A percentile compares a stretch with the other conserved stretches of the same genome.
Conservation (phyloP, 169 alveolate species). For the Babesia ovis region DNA sequence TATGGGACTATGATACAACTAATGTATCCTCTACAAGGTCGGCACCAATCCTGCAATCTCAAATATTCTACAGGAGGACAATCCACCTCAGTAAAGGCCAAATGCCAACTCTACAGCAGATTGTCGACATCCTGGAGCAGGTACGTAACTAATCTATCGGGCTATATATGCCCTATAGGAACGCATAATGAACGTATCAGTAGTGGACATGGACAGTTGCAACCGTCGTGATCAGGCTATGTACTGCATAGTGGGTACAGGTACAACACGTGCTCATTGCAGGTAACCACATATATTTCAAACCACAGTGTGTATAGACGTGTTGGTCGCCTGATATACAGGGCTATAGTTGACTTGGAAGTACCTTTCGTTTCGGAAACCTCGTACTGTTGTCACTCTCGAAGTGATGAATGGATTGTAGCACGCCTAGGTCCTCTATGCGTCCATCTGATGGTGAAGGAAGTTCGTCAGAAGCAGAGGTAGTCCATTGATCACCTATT, state of each 20-base stretch:
- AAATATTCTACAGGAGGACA: constrained; percentile 26
- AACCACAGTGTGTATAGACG: constrained; percentile 44
- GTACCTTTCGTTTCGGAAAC: constrained; percentile 76
- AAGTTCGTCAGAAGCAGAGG: constrained; percentile 71
- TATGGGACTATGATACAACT: constrained; percentile 76
- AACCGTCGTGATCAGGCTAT: constrained; percentile 80
- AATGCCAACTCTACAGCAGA: constrained; percentile 80
- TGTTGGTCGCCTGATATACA: constrained; percentile 72
- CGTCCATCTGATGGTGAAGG: constrained; percentile 73
- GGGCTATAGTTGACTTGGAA: constrained; percentile 72
- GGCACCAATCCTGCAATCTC: background rate
- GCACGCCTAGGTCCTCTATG: constrained; percentile 80
- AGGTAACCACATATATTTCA: constrained; percentile 33
- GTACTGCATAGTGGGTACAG: constrained; percentile 80
- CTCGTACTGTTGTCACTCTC: constrained; percentile 74
- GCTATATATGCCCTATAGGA: constrained; percentile 43
- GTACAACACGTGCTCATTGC: constrained; percentile 73
- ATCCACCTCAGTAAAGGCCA: constrained; percentile 73
- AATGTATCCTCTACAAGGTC: constrained; percentile 16
- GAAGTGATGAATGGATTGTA: constrained; percentile 80
- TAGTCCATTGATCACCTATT: background rate
- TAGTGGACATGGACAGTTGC: constrained; percentile 77
- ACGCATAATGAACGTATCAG: constrained; percentile 55
- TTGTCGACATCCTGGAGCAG: constrained; percentile 77
- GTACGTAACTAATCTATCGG: constrained; percentile 24